Evolutionary conservation across 2,329 filamentous ascomycete species (phyloP).

Genomic region (Geosmithia putterillii): DNA sequence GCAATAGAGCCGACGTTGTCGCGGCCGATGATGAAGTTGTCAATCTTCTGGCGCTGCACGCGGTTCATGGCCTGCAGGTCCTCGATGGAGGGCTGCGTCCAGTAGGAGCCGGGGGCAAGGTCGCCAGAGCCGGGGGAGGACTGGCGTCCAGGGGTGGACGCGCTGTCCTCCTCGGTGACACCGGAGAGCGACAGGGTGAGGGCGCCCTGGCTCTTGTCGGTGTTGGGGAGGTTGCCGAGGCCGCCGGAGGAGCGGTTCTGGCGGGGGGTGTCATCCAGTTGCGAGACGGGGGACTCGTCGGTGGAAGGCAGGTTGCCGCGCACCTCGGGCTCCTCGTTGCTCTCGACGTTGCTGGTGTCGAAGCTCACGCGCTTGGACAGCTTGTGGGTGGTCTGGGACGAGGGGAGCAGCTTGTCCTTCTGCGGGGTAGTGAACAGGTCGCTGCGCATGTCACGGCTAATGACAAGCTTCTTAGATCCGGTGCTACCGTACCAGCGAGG

Average conservation of each 20-base stretch:
- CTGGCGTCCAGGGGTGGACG: conserved; percentile 13
- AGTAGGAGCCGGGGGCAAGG: conserved; percentile 63
- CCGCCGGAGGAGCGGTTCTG: conserved; percentile 36
- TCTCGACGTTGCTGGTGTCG: conserved; percentile 47
- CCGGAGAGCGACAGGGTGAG: not conserved
- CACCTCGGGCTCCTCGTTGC: conserved; percentile 18
- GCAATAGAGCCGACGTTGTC: conserved; percentile 68
- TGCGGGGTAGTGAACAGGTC: conserved; percentile 53
- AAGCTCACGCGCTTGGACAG: conserved; percentile 87
- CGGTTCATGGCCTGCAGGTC: conserved; percentile 72
- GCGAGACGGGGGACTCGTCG: conserved; percentile 14
- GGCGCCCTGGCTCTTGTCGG: conserved; percentile 51
- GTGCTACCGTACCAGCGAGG: conserved; percentile 54
- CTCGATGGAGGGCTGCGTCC: conserved; percentile 65
- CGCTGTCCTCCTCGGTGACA: conserved; percentile 57
- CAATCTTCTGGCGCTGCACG: conserved; percentile 62
- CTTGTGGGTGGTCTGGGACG: conserved; percentile 34
- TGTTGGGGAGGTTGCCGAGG: conserved; percentile 38
- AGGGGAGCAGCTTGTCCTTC: conserved; percentile 33
- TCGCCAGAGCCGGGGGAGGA: conserved; percentile 17
- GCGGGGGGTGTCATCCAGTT: conserved; percentile 27
- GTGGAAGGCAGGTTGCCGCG: conserved; percentile 21
- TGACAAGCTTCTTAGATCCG: conserved; percentile 79
- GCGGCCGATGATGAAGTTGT: conserved; percentile 71
- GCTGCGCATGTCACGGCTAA: conserved; percentile 75